Percentiles rank a stretch among this genome's conserved stretches.
These are phyloP conservation scores for Neoboletus brunneissimus DNA, from an alignment of 768 basidiomycete genomes.

Conservation along the genomic window DNA sequence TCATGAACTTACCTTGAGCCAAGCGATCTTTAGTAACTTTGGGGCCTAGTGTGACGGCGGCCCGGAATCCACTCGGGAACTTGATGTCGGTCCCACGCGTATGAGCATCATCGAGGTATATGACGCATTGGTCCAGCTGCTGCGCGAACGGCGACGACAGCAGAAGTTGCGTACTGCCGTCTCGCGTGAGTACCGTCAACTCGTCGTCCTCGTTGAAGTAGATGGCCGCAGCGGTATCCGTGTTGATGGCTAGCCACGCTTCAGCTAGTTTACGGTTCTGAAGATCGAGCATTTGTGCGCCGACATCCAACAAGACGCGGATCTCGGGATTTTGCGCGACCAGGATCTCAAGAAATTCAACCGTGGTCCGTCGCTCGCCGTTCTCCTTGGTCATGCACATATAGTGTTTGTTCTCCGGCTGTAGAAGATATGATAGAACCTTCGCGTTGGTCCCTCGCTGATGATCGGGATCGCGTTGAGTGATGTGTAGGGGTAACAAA, in stretches of 20 bases:
- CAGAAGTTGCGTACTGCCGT: not conserved
- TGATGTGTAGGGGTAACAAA: conserved; percentile 17
- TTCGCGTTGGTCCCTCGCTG: conserved; percentile 35
- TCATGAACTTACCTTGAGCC: conserved; percentile 35
- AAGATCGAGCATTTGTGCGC: conserved; percentile 53
- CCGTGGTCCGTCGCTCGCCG: conserved; percentile 10
- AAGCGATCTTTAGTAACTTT: conserved; percentile 52
- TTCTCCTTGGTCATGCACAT: conserved; percentile 12
- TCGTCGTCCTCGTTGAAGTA: conserved; percentile 33
- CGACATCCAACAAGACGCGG: conserved; percentile 50
- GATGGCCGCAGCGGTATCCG: conserved; percentile 38
- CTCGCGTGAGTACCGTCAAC: not conserved
- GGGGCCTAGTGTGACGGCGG: conserved; percentile 36
- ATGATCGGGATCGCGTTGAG: conserved; percentile 30
- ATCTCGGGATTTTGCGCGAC: conserved; percentile 34
- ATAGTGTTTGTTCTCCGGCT: conserved; percentile 40
- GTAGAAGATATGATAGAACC: conserved; percentile 27
- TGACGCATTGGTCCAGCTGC: conserved; percentile 39
- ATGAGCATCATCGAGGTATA: conserved; percentile 56
- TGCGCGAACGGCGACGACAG: conserved; percentile 7
- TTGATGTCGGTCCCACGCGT: conserved; percentile 49
- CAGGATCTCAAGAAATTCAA: conserved; percentile 32
- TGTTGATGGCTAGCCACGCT: conserved; percentile 12
- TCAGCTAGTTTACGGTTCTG: conserved; percentile 39
- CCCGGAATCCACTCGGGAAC: conserved; percentile 36